Base-by-base conservation (phyloP, 192 early-diverging fungal genomes). In the Coemansia sp. region DNA sequence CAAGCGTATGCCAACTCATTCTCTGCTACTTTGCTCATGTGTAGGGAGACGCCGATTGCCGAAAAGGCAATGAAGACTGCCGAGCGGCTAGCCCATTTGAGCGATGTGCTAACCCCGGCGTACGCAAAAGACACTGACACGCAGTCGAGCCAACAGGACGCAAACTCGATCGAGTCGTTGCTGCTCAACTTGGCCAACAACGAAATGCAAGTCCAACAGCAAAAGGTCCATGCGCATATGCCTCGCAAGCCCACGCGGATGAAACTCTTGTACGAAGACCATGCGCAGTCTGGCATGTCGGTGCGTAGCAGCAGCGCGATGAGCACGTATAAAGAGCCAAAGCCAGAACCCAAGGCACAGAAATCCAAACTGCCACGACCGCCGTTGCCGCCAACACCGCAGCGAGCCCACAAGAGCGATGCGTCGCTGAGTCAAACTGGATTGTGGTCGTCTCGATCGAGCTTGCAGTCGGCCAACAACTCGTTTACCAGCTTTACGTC, bases 141-240 rank as follows among this genome's bases (percentile, higher is more conserved):
- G 25, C 66, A 58, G 47, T 55, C 53, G 4, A 22, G 11, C 2
- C 59, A 68, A 22, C 47, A 57, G 0, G 65, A 71, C 22, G 57
- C 57, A 5, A 71, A 77, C 45, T 82, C 75, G 23, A 73, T 82
- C 47, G 80, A 82, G 43, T 77, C 80, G 17, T 57, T 82, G 29
- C 55, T 82, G 39, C 58, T 82, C 17, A 75, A 75, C 19, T 35
- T 82, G 60, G 80, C 80, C 17, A 72, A 82, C 61, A 82, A 82
- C 62, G 80, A 82, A 47, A 72, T 77, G 74, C 74, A 82, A 14
- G 73, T 77, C 4, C 80, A 82, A 58, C 73, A 82, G 62, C 80
- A 82, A 65, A 75, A 77, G 45, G 71, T 77, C 19, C 70, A 82
- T 8, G 70, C 73, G 4, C 71, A 82, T 10, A 82, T 77, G 71